Base-by-base conservation (phyloP, 2,329 filamentous ascomycete species). In the Ascochyta viciae-villosae region DNA sequence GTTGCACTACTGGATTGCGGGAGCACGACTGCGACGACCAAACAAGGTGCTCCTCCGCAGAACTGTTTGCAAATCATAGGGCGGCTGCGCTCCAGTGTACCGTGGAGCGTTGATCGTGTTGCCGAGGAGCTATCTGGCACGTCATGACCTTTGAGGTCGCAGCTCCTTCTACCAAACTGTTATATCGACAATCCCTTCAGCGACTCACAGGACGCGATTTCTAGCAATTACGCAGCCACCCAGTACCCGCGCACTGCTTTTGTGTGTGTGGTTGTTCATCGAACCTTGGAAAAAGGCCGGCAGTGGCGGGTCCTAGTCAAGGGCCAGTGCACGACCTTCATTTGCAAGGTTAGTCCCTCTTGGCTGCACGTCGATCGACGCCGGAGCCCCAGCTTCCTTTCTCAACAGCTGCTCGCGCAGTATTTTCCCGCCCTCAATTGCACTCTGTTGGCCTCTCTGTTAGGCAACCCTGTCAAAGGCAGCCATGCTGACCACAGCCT, bases 401-500 rank as follows among this genome's bases (percentile, higher is more conserved):
- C 66, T 63, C 66, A 67, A 65, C 62, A 66, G 55, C 61, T 42
- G 43, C 57, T 47, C 48, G 34, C 44, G 38, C 51, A 49, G 44
- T 44, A 33, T 43, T 43, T 52, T 54, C 43, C 41, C 48, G 54
- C 45, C 51, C 34, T 58, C 58, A 48, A 57, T 50, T 54, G 54
- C 55, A 44, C 35, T 48, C 22, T 40, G 54, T 57, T 54, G 50
- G 58, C 56, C 43, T 60, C 54, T 48, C 41, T 48, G 60, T 52
- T 46, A 24, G 60, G 57, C 63, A 43, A 51, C 33, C 43, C 27
- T 45, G 40, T 46, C 54, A 37, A 45, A 42, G 45, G 53, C 54
- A 54, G 62, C 57, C 46, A 68, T 69, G 66, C 66, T 67, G 57
- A 66, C 63, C n/a, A 39, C 16, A 46, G 29, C 39, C 43, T 66